A percentile compares a stretch with the other conserved stretches of the same genome.
phyloP scores from a whole-genome alignment of 179 eudicot genomes.

The Actinidia arguta region DNA sequence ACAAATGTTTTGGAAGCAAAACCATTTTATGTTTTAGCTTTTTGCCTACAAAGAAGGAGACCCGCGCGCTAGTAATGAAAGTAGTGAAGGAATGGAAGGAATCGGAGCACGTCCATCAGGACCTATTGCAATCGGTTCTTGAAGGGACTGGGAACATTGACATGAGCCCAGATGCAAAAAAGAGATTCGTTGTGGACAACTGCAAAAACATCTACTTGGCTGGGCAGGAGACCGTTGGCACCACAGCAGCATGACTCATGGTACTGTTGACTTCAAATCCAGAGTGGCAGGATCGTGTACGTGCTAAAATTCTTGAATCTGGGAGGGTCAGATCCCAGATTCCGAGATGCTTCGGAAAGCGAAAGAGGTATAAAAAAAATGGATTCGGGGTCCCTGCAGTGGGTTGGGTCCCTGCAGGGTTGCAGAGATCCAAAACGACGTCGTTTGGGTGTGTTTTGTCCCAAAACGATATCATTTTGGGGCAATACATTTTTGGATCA shows the following conservation, averaged over 20 bases:
- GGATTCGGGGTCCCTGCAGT: no score
- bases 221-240: conserved; percentile 59
- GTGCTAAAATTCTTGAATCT: conserved; percentile 40
- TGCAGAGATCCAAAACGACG: no score
- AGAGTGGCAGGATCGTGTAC: conserved; percentile 59
- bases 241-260: conserved; percentile 60
- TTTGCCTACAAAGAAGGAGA: conserved; percentile 18
- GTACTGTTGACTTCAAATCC: conserved; percentile 57
- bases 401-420: no score
- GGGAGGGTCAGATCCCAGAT: conserved; percentile 29
- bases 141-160: conserved; percentile 6
- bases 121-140: conserved; percentile 14
- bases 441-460: not conserved
- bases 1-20: no score
- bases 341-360: conserved; percentile 54
- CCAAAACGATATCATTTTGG: no score
- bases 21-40: conserved; percentile 3
- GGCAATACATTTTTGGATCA: no score
- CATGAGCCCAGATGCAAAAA: conserved; percentile 15
- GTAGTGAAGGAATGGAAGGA: conserved; percentile 23
- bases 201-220: conserved; percentile 73
- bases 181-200: conserved; percentile 58
- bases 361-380: conserved; percentile 60
- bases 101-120: not conserved
- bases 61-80: not conserved